These are phyloP conservation scores for Alnus glutinosa DNA, from an alignment of 306 rosid genomes.

Conservation along the genomic window DNA sequence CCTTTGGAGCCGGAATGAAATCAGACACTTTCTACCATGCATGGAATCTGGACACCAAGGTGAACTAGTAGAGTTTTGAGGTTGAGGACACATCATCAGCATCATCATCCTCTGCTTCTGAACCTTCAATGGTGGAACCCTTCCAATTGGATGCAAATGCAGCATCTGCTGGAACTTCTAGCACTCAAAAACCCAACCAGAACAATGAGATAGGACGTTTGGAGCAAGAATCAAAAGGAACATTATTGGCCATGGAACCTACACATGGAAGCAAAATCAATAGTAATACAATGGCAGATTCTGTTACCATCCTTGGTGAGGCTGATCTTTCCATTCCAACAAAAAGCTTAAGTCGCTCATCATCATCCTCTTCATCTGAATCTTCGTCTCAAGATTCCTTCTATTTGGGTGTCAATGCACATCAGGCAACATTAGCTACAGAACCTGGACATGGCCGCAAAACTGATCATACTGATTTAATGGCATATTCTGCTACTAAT, in stretches of 20 bases:
- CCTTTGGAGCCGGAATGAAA: too few species aligned
- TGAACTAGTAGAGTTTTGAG: conserved; percentile 9
- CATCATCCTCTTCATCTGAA: conserved; percentile 17
- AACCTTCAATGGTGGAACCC: conserved; percentile 23
- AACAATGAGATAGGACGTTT: conserved; percentile 6
- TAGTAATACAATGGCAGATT: conserved; percentile 2
- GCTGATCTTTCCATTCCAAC: conserved; percentile 7
- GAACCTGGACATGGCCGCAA: neutral
- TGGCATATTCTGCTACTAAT: too few species aligned
- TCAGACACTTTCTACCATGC: too few species aligned
- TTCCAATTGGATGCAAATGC: conserved; percentile 7
- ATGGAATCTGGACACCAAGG: conserved; percentile 11
- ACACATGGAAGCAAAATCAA: conserved; percentile 12
- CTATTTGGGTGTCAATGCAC: neutral
- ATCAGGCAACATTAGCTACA: neutral
- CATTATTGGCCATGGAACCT: conserved; percentile 22
- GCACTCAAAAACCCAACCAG: neutral
- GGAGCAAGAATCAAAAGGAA: neutral
- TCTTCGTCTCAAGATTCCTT: conserved; percentile 1
- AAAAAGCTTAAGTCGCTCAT: neutral
- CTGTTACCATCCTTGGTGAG: conserved; percentile 5
- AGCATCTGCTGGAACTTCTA: conserved; percentile 4
- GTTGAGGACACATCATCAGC: conserved; percentile 12
- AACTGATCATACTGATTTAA: too few species aligned
- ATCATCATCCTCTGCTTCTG: conserved; percentile 14